Evolutionary conservation across 2,329 filamentous ascomycete species (phyloP).

Genomic region (Tolypocladium capitatum): DNA sequence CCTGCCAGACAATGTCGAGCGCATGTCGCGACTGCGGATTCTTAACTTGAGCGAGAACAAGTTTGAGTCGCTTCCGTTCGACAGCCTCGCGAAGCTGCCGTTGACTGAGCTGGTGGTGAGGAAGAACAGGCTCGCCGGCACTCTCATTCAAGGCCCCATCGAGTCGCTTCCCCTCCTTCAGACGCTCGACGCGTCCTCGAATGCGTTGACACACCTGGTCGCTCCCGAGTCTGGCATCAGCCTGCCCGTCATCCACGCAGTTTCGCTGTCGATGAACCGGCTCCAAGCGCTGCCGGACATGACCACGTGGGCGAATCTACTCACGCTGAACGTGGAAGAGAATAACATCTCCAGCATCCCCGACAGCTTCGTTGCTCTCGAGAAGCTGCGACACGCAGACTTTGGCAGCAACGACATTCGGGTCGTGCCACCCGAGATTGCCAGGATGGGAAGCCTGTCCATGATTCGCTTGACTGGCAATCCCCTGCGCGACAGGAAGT

Average conservation of each 20-base stretch:
- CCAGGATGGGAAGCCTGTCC: conserved; percentile 63
- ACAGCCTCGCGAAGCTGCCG: conserved; percentile 51
- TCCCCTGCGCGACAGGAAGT: conserved; percentile 77
- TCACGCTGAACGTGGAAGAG: conserved; percentile 65
- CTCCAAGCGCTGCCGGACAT: conserved; percentile 61
- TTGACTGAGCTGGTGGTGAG: conserved; percentile 60
- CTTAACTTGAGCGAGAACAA: conserved; percentile 73
- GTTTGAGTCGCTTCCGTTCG: conserved; percentile 58
- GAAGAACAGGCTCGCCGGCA: conserved; percentile 66
- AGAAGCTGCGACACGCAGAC: conserved; percentile 61
- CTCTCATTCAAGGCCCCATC: conserved; percentile 53
- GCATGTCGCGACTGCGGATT: conserved; percentile 55
- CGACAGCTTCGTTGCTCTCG: conserved; percentile 54
- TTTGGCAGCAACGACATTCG: conserved; percentile 77
- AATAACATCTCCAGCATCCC: conserved; percentile 72
- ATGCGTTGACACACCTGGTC: conserved; percentile 49
- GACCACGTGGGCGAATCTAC: conserved; percentile 57
- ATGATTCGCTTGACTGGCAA: conserved; percentile 77
- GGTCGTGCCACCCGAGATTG: conserved; percentile 61
- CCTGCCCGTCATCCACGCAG: conserved; percentile 57
- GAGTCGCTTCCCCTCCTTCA: conserved; percentile 52
- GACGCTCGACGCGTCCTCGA: conserved; percentile 63
- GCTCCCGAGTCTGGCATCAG: conserved; percentile 32
- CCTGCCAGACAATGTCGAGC: conserved; percentile 54
- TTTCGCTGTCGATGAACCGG: conserved; percentile 72